Conservation (phyloP, 176 grass and related monocot genomes). For the Oryza coarctata region DNA sequence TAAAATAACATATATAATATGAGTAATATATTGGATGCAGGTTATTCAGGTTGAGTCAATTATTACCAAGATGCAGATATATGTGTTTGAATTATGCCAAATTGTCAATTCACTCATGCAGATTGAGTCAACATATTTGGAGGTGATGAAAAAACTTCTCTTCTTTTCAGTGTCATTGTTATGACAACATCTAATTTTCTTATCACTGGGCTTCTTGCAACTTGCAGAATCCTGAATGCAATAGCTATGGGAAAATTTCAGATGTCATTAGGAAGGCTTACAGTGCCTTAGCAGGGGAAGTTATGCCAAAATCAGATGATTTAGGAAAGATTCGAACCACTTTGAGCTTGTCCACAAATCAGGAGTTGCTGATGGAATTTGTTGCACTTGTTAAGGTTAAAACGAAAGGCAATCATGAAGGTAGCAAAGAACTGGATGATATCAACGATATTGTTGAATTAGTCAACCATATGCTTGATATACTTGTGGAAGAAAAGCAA, state of each 20-base stretch:
- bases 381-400: slow-evolving; percentile 48
- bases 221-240: slow-evolving; percentile 33
- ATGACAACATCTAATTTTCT: neutral
- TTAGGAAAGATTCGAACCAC: slow-evolving; percentile 40
- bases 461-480: slow-evolving; percentile 49
- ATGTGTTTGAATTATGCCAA: slow-evolving; percentile 30
- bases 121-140: slow-evolving; percentile 23
- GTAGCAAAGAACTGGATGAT: slow-evolving; percentile 17
- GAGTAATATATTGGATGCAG: slow-evolving; percentile 25
- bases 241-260: slow-evolving; percentile 34
- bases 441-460: slow-evolving; percentile 31
- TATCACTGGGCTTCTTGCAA: neutral
- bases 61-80: slow-evolving; percentile 38
- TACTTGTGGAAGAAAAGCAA: slow-evolving; percentile 49
- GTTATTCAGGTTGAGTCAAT: slow-evolving; percentile 36
- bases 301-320: slow-evolving; percentile 33
- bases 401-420: slow-evolving; percentile 14
- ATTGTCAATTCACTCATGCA: slow-evolving; percentile 26
- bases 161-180: neutral
- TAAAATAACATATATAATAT: neutral
- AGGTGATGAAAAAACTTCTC: slow-evolving; percentile 36
- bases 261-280: slow-evolving; percentile 32
- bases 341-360: slow-evolving; percentile 53
- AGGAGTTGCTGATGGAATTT: slow-evolving; percentile 51
- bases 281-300: slow-evolving; percentile 24